Evolutionary conservation across 805 yeast genomes (phyloP).

Genomic region (Yamadazyma takamatsuzukensis): DNA sequence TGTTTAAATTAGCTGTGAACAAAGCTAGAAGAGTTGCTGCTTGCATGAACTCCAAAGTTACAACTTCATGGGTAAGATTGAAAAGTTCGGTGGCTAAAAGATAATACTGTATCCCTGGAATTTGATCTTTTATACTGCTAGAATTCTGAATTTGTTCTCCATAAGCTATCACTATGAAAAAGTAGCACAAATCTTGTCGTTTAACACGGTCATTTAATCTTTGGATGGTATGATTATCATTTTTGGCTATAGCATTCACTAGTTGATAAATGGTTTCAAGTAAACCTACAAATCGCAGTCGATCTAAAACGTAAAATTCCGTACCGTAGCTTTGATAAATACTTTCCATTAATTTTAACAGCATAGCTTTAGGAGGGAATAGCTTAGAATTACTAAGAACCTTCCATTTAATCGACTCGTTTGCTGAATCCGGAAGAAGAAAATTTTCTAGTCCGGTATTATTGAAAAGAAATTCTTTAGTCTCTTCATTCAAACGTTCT

Average conservation of each 20-base stretch:
- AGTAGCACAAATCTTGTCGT: slow-evolving; percentile 22
- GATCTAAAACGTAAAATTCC: slow-evolving; percentile 35
- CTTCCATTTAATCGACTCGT: slow-evolving; percentile 21
- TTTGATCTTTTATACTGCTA: slow-evolving; percentile 5
- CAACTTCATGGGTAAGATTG: slow-evolving; percentile 27
- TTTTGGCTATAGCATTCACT: slow-evolving; percentile 6
- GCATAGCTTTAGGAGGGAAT: slow-evolving; percentile 23
- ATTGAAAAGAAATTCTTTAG: slow-evolving; percentile 11
- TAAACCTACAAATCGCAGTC: slow-evolving; percentile 16
- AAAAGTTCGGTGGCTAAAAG: slow-evolving; percentile 30
- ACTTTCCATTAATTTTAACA: slow-evolving; percentile 19
- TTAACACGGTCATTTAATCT: slow-evolving; percentile 7
- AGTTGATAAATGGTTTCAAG: slow-evolving; percentile 10
- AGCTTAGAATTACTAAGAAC: slow-evolving; percentile 14
- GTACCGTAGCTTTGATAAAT: slow-evolving; percentile 28
- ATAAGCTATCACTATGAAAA: slow-evolving; percentile 33
- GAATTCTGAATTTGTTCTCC: slow-evolving; percentile 31
- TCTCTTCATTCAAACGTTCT: slow-evolving; percentile 9
- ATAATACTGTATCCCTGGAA: slow-evolving; percentile 35
- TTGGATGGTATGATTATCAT: slow-evolving; percentile 2
- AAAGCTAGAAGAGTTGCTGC: slow-evolving; percentile 31
- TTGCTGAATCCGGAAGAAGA: slow-evolving; percentile 24
- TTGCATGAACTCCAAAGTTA: slow-evolving; percentile 31
- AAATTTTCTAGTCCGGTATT: slow-evolving; percentile 18
- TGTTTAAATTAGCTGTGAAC: slow-evolving; percentile 33